Percentiles rank a stretch among this genome's conserved stretches.
Evolutionary conservation across 2,329 filamentous ascomycete species (phyloP).

Genomic region (Trichoderma breve): DNA sequence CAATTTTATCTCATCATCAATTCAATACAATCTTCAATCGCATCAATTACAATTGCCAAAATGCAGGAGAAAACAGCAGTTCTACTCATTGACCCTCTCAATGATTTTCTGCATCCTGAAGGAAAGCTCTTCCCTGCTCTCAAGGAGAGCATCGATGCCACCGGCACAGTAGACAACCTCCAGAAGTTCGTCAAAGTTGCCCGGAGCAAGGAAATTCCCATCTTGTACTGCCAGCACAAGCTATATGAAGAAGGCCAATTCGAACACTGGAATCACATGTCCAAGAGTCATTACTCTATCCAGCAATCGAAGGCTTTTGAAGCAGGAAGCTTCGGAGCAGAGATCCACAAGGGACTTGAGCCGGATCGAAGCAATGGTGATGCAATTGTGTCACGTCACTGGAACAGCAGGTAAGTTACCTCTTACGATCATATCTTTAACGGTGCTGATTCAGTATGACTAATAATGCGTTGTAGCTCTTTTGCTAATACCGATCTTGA

Average conservation of each 20-base stretch:
- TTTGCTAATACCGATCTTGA: constrained; percentile 15
- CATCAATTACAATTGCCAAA: background rate
- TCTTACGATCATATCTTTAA: too few relatives aligned
- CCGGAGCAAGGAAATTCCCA: constrained; percentile 17
- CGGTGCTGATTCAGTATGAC: background rate
- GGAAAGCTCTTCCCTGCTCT: constrained; percentile 20
- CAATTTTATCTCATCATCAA: background rate
- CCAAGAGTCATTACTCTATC: background rate
- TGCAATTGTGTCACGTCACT: constrained; percentile 20
- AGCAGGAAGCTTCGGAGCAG: constrained; percentile 22
- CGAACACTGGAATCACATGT: constrained; percentile 20
- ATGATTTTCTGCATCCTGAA: constrained; percentile 24
- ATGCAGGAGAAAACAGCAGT: constrained; percentile 19
- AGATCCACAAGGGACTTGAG: constrained; percentile 22
- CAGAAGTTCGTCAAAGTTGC: constrained; percentile 17
- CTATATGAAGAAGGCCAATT: constrained; percentile 15
- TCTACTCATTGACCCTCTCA: constrained; percentile 24
- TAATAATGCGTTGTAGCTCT: background rate
- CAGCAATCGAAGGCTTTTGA: constrained; percentile 6
- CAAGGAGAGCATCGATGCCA: constrained; percentile 13
- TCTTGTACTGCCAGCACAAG: constrained; percentile 23
- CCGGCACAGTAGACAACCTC: constrained; percentile 17
- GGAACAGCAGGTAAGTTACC: constrained; percentile 8
- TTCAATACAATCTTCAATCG: background rate
- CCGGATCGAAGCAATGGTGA: constrained; percentile 24